Evolutionary conservation across 176 grass and related monocot species (phyloP).

Genomic region (Thalia dealbata): DNA sequence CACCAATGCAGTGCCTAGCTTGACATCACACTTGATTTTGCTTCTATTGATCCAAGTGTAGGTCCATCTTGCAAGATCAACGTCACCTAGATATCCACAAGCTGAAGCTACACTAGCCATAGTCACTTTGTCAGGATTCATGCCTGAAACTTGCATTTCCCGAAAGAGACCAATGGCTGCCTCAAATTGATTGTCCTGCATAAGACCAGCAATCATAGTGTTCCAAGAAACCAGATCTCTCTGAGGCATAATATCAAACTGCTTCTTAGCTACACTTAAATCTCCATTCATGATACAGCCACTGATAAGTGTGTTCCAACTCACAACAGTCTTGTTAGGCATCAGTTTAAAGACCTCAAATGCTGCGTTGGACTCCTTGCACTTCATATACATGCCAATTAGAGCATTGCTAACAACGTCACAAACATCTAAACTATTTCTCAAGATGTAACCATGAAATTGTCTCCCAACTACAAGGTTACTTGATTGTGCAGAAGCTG

Average conservation of each 20-base stretch:
- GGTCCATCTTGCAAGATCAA: neutral
- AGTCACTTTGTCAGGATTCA: neutral
- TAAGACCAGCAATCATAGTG: slow-evolving; percentile 8
- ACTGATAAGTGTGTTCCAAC: slow-evolving; percentile 20
- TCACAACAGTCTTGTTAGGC: slow-evolving; percentile 6
- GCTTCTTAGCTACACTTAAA: neutral
- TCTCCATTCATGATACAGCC: slow-evolving; percentile 4
- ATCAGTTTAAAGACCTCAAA: neutral
- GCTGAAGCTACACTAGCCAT: slow-evolving; percentile 3
- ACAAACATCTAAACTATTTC: neutral
- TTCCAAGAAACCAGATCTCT: slow-evolving; percentile 14
- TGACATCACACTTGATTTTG: slow-evolving; percentile 4
- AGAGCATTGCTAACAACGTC: slow-evolving; percentile 3
- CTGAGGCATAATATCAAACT: slow-evolving; percentile 1
- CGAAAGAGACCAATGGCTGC: slow-evolving; percentile 11
- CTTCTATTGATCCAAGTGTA: neutral
- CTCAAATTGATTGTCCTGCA: slow-evolving; percentile 4
- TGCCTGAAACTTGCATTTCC: slow-evolving; percentile 2
- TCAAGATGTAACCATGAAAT: slow-evolving; percentile 20
- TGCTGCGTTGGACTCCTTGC: neutral
- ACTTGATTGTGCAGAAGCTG: slow-evolving; percentile 2
- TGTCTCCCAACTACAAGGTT: neutral
- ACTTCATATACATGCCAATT: slow-evolving; percentile 19
- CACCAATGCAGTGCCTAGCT: slow-evolving; percentile 3
- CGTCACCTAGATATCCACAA: slow-evolving; percentile 1